Conservation (phyloP, 495 filamentous ascomycete species). For the Cercophora newfieldiana region DNA sequence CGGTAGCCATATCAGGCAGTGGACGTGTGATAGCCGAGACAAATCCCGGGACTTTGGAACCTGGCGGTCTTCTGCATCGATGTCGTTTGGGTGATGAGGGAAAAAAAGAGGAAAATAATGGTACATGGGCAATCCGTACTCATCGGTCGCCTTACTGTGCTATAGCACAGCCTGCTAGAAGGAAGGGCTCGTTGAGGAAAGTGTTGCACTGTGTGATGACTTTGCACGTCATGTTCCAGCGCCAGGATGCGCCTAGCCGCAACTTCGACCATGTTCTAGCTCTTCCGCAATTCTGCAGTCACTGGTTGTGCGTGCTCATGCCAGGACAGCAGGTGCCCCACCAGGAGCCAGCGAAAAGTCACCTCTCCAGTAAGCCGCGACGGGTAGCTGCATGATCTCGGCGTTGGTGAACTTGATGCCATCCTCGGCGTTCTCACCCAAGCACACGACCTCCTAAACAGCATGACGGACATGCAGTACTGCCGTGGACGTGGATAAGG, state of each 20-base stretch:
- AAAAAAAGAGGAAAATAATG: neutral
- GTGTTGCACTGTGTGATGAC: neutral
- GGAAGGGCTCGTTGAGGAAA: neutral
- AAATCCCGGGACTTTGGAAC: slow-evolving; percentile 16
- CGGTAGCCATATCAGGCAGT: neutral
- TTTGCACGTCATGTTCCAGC: neutral
- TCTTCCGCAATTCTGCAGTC: neutral
- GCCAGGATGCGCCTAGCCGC: neutral
- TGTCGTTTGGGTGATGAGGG: too few relatives aligned
- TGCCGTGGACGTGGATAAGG: slow-evolving; percentile 15
- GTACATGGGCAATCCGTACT: neutral
- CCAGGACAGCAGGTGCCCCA: slow-evolving; percentile 15
- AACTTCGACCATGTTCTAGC: neutral
- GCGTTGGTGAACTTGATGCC: slow-evolving; percentile 10
- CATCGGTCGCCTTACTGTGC: neutral
- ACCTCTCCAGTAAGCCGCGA: slow-evolving; percentile 2
- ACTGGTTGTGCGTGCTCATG: neutral
- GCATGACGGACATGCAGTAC: neutral
- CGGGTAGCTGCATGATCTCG: slow-evolving; percentile 26
- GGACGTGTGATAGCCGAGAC: slow-evolving; percentile 21
- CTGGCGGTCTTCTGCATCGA: slow-evolving; percentile 13
- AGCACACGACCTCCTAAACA: neutral
- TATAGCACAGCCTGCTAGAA: neutral
- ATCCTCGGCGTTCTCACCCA: slow-evolving; percentile 9
- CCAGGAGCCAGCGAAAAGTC: slow-evolving; percentile 1